Percentiles rank a stretch among this genome's conserved stretches.
Conservation (phyloP, 805 yeast genomes). For the Metschnikowia matae region DNA sequence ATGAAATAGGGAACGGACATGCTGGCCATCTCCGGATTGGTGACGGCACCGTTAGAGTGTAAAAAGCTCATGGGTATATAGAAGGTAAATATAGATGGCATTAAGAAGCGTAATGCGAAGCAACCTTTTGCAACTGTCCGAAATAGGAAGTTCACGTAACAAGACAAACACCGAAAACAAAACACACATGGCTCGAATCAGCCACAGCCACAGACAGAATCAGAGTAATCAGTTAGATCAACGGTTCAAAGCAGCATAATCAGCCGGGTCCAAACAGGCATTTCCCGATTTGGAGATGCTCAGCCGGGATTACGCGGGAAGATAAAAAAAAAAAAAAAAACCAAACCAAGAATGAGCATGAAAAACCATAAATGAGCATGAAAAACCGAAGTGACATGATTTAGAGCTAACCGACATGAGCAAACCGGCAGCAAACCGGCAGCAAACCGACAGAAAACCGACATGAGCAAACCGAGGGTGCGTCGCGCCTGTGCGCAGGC, state of each 20-base stretch:
- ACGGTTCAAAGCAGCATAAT: background rate
- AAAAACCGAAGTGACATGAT: too few species aligned
- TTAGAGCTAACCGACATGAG: background rate
- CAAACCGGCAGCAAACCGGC: slow-evolving; percentile 1
- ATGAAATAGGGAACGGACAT: background rate
- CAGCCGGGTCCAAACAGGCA: too few species aligned
- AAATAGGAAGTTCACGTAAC: background rate
- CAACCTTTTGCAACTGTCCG: too few species aligned
- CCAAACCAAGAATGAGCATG: background rate
- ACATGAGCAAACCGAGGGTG: slow-evolving; percentile 2
- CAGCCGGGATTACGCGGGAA: too few species aligned
- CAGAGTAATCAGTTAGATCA: too few species aligned
- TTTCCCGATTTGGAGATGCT: too few species aligned
- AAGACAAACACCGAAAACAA: background rate
- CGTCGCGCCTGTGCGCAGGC: slow-evolving; percentile 1
- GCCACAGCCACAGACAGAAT: too few species aligned
- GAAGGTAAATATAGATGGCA: slow-evolving; percentile 1
- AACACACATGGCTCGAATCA: too few species aligned
- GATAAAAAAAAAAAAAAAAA: background rate
- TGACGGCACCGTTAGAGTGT: background rate
- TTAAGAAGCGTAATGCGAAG: background rate
- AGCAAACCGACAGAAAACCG: background rate
- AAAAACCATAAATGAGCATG: background rate
- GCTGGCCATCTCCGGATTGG: background rate
- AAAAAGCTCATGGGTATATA: slow-evolving; percentile 1